Percentiles rank a stretch among this genome's conserved stretches.
Conservation (phyloP, 2,329 filamentous ascomycete genomes). For the Colletotrichum noveboracense region DNA sequence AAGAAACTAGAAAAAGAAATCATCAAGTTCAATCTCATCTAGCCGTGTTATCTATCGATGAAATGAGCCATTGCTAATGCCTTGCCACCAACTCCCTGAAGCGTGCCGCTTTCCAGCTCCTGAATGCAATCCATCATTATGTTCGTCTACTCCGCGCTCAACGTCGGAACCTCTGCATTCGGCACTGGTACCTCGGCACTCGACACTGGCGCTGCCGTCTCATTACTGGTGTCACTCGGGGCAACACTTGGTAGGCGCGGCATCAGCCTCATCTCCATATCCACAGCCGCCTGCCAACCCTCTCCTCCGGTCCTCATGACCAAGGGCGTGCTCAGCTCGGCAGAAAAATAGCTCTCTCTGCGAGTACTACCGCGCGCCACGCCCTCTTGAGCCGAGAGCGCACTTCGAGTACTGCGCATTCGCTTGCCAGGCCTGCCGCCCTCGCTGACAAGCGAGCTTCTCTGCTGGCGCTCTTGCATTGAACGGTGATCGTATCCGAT, state of each 20-base stretch:
- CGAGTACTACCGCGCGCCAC: conserved; percentile 70
- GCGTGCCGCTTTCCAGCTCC: neutral
- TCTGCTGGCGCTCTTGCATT: conserved; percentile 66
- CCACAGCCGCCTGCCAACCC: conserved; percentile 38
- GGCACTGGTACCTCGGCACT: neutral
- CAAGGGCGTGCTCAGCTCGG: conserved; percentile 60
- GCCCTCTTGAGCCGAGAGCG: conserved; percentile 79
- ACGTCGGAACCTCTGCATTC: neutral
- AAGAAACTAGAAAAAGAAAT: neutral
- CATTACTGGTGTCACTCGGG: neutral
- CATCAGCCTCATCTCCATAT: conserved; percentile 10
- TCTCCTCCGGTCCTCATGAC: conserved; percentile 69
- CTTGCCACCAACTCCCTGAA: neutral
- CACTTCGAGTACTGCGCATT: conserved; percentile 74
- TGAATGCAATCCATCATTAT: neutral
- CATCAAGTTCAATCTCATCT: neutral
- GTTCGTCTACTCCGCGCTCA: conserved; percentile 19
- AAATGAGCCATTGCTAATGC: neutral
- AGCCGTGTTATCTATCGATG: neutral
- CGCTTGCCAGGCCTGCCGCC: conserved; percentile 55
- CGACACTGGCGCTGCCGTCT: neutral
- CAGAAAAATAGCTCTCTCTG: conserved; percentile 74
- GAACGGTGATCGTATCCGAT: conserved; percentile 76
- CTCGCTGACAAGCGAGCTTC: conserved; percentile 66
- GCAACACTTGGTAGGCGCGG: neutral